phyloP scores from a whole-genome alignment of 345 rosid genomes.

The Cardamine resedifolia region DNA sequence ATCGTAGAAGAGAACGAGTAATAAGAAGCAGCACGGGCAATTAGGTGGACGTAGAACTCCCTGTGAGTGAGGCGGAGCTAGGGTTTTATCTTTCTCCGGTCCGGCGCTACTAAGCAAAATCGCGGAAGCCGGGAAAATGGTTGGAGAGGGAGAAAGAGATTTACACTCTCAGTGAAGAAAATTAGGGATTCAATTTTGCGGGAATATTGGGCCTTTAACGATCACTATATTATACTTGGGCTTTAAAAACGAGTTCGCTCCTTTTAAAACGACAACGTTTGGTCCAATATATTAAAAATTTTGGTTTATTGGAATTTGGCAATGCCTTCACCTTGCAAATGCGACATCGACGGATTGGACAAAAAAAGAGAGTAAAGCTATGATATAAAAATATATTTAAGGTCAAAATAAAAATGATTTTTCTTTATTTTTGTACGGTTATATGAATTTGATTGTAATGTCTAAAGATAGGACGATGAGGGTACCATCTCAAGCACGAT shows the following conservation, averaged over 20 bases:
- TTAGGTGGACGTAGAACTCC: neutral
- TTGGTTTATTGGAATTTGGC: neutral
- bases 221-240: neutral
- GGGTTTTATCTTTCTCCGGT: slow-evolving; percentile 40
- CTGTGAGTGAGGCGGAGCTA: slow-evolving; percentile 23
- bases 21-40: neutral
- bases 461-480: slow-evolving; percentile 17
- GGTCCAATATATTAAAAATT: neutral
- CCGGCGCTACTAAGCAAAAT: slow-evolving; percentile 15
- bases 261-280: neutral
- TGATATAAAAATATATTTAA: neutral
- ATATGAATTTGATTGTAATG: neutral
- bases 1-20: slow-evolving; percentile 36
- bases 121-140: slow-evolving; percentile 32
- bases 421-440: neutral
- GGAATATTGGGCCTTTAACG: neutral
- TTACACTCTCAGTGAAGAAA: neutral
- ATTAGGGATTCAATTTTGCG: slow-evolving; percentile 19
- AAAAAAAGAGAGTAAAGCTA: neutral
- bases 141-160: neutral
- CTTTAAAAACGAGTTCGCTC: neutral
- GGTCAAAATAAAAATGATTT: neutral
- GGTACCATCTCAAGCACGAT: slow-evolving; percentile 24
- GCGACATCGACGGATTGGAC: neutral
- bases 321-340: slow-evolving; percentile 12